Evolutionary conservation across 495 filamentous ascomycete genomes (phyloP), one percentile per base, ranked within the genome.

Genomic region (Recurvomyces mirabilis): DNA sequence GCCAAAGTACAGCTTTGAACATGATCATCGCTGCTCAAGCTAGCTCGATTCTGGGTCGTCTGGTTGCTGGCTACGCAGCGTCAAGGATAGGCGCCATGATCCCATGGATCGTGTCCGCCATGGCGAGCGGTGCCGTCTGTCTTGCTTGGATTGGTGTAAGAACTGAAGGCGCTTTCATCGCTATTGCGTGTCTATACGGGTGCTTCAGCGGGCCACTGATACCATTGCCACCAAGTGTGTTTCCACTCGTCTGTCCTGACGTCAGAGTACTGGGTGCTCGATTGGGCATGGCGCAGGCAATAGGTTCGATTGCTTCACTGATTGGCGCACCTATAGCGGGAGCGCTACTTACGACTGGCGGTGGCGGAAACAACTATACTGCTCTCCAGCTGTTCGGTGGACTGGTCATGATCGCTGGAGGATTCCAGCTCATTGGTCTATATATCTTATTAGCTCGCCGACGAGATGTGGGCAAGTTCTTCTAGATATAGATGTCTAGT

Each of bases 211-310:
- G 77, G 0, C 77, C 73, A 1, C 74, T 93, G 40, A 82, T 87
- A 64, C 75, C 73, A 5, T 62, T 88, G 37, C 74, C 78, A 61
- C 67, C 78, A 22, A 62, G 69, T 57, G 68, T 76, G 48, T 47
- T 82, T 48, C 73, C 74, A 14, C 73, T 77, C 9, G 69, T 85
- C 17, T 73, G 68, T 0, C 73, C 69, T 1, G 79, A 91, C 53
- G 46, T 79, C 54, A 69, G 71, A 21, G 86, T 83, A 59, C 68
- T 71, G 17, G 82, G 86, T 0, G 73, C 77, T 40, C 68, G 83
- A 12, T 79, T 86, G 69, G 87, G 84, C 5, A 87, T 91, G 82
- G 71, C 79, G 20, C 80, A 91, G 46, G 78, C 73, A n/a, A 75
- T 87, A 30, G 71, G 81, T 11, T 77, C 74, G 28, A 73, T 91